Evolutionary conservation across 306 rosid species (phyloP).

Genomic region (Luffa acutangula): DNA sequence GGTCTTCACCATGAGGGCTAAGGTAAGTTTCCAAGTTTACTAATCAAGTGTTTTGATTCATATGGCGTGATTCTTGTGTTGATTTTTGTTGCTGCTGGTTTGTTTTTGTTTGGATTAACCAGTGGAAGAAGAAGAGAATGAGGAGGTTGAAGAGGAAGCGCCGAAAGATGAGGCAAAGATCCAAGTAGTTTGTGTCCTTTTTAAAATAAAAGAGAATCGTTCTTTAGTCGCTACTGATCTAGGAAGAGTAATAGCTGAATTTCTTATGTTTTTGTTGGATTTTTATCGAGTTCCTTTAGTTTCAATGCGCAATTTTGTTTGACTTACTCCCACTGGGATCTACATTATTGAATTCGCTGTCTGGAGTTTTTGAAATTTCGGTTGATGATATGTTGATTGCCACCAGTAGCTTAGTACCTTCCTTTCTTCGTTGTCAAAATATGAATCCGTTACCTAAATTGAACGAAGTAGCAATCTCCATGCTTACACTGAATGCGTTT

Average conservation of each 20-base stretch:
- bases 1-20: conserved; percentile 9
- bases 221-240: neutral
- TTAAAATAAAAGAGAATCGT: neutral
- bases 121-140: conserved; percentile 17
- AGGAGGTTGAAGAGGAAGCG: conserved; percentile 15
- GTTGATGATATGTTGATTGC: neutral
- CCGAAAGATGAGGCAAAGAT: conserved; percentile 16
- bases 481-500: neutral
- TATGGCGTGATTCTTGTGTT: neutral
- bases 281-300: neutral
- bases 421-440: neutral
- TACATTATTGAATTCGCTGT: neutral
- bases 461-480: neutral
- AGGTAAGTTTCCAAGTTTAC: neutral
- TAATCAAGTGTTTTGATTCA: neutral
- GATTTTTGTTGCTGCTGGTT: neutral
- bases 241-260: neutral
- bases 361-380: neutral
- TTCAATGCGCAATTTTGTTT: neutral
- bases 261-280: conserved; percentile 2
- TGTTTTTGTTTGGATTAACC: neutral
- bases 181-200: neutral
- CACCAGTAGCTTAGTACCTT: neutral
- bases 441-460: neutral
- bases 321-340: neutral